Evolutionary conservation across 2,329 filamentous ascomycete species (phyloP).

Genomic region (Nemania diffusa): DNA sequence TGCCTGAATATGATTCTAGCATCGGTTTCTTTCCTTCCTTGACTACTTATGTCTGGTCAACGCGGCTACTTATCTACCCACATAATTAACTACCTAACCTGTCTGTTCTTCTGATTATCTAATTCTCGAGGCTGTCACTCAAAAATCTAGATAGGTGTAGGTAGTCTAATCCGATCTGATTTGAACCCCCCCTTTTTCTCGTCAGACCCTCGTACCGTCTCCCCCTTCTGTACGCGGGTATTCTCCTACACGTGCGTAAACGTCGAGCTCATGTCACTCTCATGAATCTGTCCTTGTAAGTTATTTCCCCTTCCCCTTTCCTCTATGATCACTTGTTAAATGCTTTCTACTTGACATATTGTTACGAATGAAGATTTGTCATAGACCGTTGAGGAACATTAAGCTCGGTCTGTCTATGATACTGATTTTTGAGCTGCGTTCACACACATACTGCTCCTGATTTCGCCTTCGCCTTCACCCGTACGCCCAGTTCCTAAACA

Average conservation of each 20-base stretch:
- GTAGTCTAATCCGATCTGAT: not conserved
- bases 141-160: not conserved
- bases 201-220: not conserved
- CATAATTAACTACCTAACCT: not conserved
- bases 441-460: conserved; percentile 12
- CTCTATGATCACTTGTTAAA: not conserved
- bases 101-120: not conserved
- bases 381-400: not conserved
- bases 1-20: not conserved
- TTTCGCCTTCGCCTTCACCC: not conserved
- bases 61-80: not conserved
- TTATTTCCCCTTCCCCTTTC: not conserved
- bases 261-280: conserved; percentile 14
- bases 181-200: not conserved
- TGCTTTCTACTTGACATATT: conserved; percentile 2
- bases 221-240: not conserved
- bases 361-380: conserved; percentile 19
- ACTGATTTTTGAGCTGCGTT: conserved; percentile 8
- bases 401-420: not conserved
- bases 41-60: too few relatives aligned
- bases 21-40: not conserved
- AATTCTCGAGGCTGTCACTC: not conserved
- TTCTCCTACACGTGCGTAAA: not conserved
- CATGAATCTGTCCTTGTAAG: conserved; percentile 17
- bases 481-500: conserved; percentile 17